These are phyloP conservation scores for Fusarium clavum DNA, from an alignment of 2,329 filamentous ascomycete genomes.

Conservation along the genomic window DNA sequence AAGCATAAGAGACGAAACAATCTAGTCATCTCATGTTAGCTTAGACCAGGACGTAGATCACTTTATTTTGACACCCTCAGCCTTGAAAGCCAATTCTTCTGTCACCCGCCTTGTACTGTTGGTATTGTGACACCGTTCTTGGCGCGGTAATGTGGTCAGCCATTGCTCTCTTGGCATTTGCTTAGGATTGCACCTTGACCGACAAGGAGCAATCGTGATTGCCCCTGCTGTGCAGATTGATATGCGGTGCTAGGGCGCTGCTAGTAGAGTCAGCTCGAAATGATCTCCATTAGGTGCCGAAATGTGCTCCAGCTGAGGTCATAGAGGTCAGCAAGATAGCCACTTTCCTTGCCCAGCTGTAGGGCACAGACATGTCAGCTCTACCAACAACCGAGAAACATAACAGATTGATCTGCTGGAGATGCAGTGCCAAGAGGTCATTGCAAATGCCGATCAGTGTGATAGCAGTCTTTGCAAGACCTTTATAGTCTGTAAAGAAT, in stretches of 20 bases:
- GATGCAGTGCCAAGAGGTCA: constrained; percentile 11
- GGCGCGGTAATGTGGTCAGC: not conserved
- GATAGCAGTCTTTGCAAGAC: not conserved
- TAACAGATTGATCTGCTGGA: not conserved
- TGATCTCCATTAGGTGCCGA: not conserved
- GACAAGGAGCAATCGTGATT: not conserved
- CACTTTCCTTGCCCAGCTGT: not conserved
- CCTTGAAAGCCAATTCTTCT: too few species aligned
- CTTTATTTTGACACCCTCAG: too few species aligned
- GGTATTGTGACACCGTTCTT: not conserved
- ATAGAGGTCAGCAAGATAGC: not conserved
- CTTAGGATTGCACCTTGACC: not conserved
- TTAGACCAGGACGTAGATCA: too few species aligned
- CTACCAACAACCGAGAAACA: not conserved
- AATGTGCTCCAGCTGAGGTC: not conserved
- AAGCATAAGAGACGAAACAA: too few species aligned
- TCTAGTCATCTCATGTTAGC: too few species aligned
- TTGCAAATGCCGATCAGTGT: not conserved
- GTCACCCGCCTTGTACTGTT: not conserved
- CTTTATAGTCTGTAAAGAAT: constrained; percentile 15
- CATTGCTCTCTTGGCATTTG: not conserved
- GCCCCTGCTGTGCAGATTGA: not conserved
- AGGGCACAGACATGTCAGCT: constrained; percentile 9
- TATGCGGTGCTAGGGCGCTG: not conserved
- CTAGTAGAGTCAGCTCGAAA: not conserved